A percentile compares a stretch with the other conserved stretches of the same genome.
Conservation (phyloP, 164 flowering plant species). For the Platanus orientalis region DNA sequence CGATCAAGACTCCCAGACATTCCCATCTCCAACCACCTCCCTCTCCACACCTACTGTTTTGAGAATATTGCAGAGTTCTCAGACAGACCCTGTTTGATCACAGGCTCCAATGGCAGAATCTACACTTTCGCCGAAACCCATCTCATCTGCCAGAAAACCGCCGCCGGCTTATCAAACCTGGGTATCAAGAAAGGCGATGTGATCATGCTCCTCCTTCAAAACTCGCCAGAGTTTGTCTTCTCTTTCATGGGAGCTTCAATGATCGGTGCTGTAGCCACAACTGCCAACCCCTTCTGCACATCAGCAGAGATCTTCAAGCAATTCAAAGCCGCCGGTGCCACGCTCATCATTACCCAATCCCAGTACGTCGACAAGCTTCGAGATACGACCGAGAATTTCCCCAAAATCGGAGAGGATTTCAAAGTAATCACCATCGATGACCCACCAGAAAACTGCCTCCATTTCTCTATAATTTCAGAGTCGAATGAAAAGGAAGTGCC, state of each 20-base stretch:
- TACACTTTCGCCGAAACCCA: conserved; percentile 46
- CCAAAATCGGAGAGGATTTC: conserved; percentile 27
- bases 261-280: conserved; percentile 64
- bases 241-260: conserved; percentile 71
- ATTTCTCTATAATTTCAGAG: no score
- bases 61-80: no score
- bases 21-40: no score
- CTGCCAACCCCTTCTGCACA: no score
- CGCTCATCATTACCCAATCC: conserved; percentile 50
- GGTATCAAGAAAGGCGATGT: conserved; percentile 56
- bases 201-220: conserved; percentile 68
- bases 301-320: no score
- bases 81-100: no score
- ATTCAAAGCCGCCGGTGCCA: conserved; percentile 32
- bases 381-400: conserved; percentile 15
- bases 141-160: conserved; percentile 36
- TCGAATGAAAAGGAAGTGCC: no score
- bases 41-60: no score
- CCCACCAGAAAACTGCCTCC: conserved; percentile 53
- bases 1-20: conserved; percentile 56
- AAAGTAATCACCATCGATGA: conserved; percentile 42
- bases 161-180: conserved; percentile 50
- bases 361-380: conserved; percentile 50
- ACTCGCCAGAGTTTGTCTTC: conserved; percentile 66
- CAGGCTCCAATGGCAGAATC: conserved; percentile 31